Evolutionary conservation across 208 protist genomes (phyloP).

Genomic region (Blechomonas ayalai): DNA sequence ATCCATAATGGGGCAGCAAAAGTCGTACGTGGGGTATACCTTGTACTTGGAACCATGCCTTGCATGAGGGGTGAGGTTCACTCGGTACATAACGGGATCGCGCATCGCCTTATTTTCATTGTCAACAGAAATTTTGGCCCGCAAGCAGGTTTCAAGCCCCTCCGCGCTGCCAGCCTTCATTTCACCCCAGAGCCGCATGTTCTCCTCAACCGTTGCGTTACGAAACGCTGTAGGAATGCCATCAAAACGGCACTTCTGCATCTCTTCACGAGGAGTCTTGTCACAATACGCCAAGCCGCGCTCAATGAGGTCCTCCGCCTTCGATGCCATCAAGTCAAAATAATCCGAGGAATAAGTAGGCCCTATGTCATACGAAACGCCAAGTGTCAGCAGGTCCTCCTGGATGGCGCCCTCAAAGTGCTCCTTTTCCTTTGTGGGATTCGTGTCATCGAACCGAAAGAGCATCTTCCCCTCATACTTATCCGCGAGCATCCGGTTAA

Average conservation of each 20-base stretch:
- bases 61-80: constrained; percentile 89
- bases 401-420: constrained; percentile 96
- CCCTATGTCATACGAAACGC: constrained; percentile 82
- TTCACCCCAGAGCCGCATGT: constrained; percentile 92
- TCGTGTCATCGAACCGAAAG: constrained; percentile 99
- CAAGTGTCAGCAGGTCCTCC: constrained; percentile 91
- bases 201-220: constrained; percentile 92
- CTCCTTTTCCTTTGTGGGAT: constrained; percentile 97
- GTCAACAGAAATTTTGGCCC: constrained; percentile 96
- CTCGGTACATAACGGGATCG: constrained; percentile 97
- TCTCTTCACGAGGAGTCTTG: constrained; percentile 93
- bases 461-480: constrained; percentile 97
- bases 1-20: constrained; percentile 99
- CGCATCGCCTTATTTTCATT: constrained; percentile 95
- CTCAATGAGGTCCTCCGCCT: constrained; percentile 88
- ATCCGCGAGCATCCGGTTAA: constrained; percentile 96
- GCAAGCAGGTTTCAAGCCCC: constrained; percentile 91
- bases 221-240: constrained; percentile 88
- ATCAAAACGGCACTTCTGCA: constrained; percentile 90
- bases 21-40: constrained; percentile 99
- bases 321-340: constrained; percentile 93
- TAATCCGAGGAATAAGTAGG: constrained; percentile 96
- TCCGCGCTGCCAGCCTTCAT: constrained; percentile 88
- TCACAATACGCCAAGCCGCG: constrained; percentile 96
- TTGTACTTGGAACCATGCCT: constrained; percentile 91